Evolutionary conservation across 257 asterid genomes (phyloP), one percentile per base, ranked within the genome.

Genomic region (Gynochthodes officinalis): DNA sequence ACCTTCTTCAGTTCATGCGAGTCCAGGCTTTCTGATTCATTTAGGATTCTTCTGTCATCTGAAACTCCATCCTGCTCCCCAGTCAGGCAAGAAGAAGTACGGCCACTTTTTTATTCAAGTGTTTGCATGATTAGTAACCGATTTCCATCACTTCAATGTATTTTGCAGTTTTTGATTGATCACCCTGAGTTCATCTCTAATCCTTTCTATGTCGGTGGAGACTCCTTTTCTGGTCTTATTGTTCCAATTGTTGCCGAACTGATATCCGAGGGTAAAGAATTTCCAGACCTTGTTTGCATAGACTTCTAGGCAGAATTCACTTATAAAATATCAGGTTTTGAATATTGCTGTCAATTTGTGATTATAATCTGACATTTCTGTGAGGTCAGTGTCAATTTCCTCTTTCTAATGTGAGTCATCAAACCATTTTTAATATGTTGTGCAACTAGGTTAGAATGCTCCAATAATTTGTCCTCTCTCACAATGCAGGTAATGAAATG

Each of bases 161-260:
- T 60, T 61, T 75, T 73, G 74, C 79, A 84, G 89, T 84, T 83
- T 83, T 64, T 84, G 23, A 28, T 67, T 70, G 77, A 73, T 46
- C 83, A 80, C 68, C 73, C 86, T 1, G 84, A 79, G 14, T 79
- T 79, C 49, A 66, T 46, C 49, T 77, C 82, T n/a, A 84, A 77
- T 58, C 69, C 78, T 28, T 21, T 84, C n/a, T 81, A 81, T 27
- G 60, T 82, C 67, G 86, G 50, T 18, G 88, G 86, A 44, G 86
- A 84, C 70, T 84, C 88, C 4, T 84, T 73, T 63, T 63, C 81
- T 0, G 88, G 88, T 53, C n/a, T 79, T n/a, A 39, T 63, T 55
- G 46, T 76, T 63, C 88, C 88, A 7, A 74, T 82, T 50, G 50
- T 81, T 43, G 46, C 70, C 16, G 79, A 81, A 43, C 30, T 74